Evolutionary conservation across 2,329 filamentous ascomycete species (phyloP).

Genomic region (Fusarium incarnatum): DNA sequence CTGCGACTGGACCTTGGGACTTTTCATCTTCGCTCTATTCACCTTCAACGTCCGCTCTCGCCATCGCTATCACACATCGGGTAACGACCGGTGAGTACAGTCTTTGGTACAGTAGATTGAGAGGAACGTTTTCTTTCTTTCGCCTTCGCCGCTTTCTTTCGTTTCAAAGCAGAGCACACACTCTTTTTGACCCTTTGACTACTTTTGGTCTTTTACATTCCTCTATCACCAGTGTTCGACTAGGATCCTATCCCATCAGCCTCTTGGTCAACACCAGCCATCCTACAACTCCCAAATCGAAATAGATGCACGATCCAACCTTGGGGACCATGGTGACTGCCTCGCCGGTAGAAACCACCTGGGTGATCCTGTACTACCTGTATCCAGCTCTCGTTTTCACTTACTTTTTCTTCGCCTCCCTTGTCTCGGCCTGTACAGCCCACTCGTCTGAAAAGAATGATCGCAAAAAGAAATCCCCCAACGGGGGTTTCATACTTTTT

Average conservation of each 20-base stretch:
- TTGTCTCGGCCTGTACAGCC: conserved; percentile 66
- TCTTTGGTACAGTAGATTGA: conserved; percentile 11
- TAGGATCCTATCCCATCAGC: neutral
- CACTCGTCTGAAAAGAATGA: conserved; percentile 55
- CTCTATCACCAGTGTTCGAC: neutral
- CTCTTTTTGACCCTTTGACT: neutral
- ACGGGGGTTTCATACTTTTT: conserved; percentile 51
- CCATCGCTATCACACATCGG: conserved; percentile 26
- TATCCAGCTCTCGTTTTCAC: conserved; percentile 57
- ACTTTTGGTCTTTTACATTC: conserved; percentile 1
- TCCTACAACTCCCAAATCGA: neutral
- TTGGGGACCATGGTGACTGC: conserved; percentile 27
- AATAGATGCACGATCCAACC: conserved; percentile 10
- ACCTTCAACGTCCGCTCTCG: conserved; percentile 26
- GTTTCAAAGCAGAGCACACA: conserved; percentile 4
- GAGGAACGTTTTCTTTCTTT: neutral
- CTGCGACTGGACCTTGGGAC: conserved; percentile 15
- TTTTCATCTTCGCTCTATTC: conserved; percentile 21
- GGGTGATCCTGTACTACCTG: conserved; percentile 42
- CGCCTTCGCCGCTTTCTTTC: neutral
- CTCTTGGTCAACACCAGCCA: neutral
- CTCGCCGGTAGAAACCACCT: conserved; percentile 32
- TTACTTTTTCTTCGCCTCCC: conserved; percentile 69
- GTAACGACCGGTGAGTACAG: conserved; percentile 24
- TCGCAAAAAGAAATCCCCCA: conserved; percentile 30